Percentiles rank a stretch among this genome's conserved stretches.
These are phyloP conservation scores for Isatis tinctoria DNA, from an alignment of 345 rosid species.

Conservation along the genomic window DNA sequence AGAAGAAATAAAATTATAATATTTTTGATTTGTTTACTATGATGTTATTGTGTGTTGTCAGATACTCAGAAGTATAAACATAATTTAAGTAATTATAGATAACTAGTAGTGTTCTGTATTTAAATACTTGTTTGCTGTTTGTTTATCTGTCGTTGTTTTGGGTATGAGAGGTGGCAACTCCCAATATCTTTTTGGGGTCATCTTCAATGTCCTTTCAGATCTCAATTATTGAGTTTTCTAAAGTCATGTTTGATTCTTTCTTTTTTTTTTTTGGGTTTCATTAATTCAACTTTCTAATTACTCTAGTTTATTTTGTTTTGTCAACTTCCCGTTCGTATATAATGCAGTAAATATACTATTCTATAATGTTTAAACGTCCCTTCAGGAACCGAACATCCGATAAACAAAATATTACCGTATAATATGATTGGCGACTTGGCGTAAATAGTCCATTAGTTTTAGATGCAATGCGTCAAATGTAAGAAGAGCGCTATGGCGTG, in stretches of 20 bases:
- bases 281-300: background rate
- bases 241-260: conserved; percentile 33
- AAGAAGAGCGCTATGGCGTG: background rate
- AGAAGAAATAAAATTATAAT: background rate
- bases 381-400: conserved; percentile 13
- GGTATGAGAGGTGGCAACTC: conserved; percentile 34
- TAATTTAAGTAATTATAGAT: background rate
- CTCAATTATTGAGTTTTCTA: conserved; percentile 33
- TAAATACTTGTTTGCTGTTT: conserved; percentile 13
- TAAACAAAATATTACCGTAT: background rate
- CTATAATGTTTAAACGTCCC: conserved; percentile 13
- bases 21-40: background rate
- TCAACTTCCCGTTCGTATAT: conserved; percentile 15
- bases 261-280: conserved; percentile 4
- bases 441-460: background rate
- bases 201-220: conserved; percentile 30
- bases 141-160: conserved; percentile 28
- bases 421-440: background rate
- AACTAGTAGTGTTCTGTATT: background rate
- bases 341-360: background rate
- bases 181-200: conserved; percentile 33
- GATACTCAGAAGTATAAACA: background rate
- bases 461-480: background rate
- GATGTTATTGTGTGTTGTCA: conserved; percentile 15
- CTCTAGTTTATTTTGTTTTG: background rate